Percentiles rank a stretch among this genome's conserved stretches.
Evolutionary conservation across 345 rosid genomes (phyloP).

Genomic region (Sapria himalayana): DNA sequence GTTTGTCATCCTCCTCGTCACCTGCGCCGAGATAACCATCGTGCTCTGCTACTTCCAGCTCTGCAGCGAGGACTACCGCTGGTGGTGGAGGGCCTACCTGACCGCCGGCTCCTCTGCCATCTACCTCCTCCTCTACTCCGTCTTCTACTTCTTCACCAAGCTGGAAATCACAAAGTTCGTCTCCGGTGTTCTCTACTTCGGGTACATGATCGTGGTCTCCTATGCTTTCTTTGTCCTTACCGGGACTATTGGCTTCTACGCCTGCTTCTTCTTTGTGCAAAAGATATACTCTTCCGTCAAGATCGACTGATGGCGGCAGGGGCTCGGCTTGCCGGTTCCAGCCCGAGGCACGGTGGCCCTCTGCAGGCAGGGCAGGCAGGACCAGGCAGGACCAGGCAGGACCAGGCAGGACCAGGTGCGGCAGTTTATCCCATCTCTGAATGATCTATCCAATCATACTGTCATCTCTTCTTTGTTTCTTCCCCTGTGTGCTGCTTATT

Average conservation of each 20-base stretch:
- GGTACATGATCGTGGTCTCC: slow-evolving; percentile 72
- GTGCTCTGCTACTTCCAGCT: slow-evolving; percentile 96
- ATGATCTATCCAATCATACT: no score
- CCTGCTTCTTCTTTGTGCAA: slow-evolving; percentile 92
- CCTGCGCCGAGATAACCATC: slow-evolving; percentile 85
- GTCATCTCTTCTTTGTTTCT: no score
- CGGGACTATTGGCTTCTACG: slow-evolving; percentile 86
- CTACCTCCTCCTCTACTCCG: slow-evolving; percentile 84
- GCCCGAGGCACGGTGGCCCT: no score
- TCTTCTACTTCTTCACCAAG: slow-evolving; percentile 92
- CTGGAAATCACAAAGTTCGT: slow-evolving; percentile 79
- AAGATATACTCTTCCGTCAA: slow-evolving; percentile 92
- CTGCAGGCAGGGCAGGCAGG: no score
- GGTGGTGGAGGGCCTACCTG: slow-evolving; percentile 99
- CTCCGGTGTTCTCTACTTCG: slow-evolving; percentile 80
- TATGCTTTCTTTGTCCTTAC: slow-evolving; percentile 86
- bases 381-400: no score
- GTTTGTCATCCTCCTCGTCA: slow-evolving; percentile 58
- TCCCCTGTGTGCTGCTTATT: no score
- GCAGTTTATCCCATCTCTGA: no score
- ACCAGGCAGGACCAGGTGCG: no score
- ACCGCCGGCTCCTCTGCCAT: slow-evolving; percentile 90
- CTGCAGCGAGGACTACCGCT: slow-evolving; percentile 85
- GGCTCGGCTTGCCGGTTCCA: no score
- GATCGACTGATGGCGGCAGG: slow-evolving; percentile 78